Evolutionary conservation across 768 basidiomycete genomes (phyloP), one percentile per base, ranked within the genome.

Genomic region (Mycena galopus): DNA sequence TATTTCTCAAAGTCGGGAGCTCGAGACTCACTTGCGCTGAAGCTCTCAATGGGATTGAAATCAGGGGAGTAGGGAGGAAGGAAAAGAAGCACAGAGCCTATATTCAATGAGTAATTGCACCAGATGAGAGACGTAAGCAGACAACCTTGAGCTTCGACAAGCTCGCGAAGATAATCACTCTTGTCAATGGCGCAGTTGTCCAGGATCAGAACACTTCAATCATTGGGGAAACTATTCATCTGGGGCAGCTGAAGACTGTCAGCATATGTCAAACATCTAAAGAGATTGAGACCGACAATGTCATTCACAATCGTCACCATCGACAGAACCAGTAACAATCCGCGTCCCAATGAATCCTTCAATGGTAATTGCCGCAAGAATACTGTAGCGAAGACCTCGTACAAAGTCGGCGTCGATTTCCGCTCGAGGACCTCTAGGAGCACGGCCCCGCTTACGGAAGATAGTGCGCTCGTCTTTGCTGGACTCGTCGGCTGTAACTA

Each of bases 21-120:
- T n/a, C n/a, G n/a, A 72, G 37, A 42, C 61, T 19, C 5, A 39
- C 80, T 63, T n/a, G 68, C 65, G 63, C 76, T 78, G 67, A 82
- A 82, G 21, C 75, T 79, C 70, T 82, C 81, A 69, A 84, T 83
- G 0, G 79, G 82, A 63, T 83, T 84, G 76, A 81, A 76, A 59
- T 84, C 82, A 0, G 82, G 83, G 1, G 82, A 84, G 62, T 83
- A 84, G 29, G 81, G 79, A 16, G 81, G 82, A 0, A 83, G 73
- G 53, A 78, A 82, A 16, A 80, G 33, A 0, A 82, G 59, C 0
- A 74, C 35, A 53, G 77, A 76, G 11, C 77, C 82, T 79, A 47
- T 21, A 2, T 32, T 27, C 4, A 1, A 11, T 32, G 16, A 59
- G 27, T 51, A 1, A 21, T 16, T 3, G 19, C 4, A 63, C 32